phyloP scores from a whole-genome alignment of 1,284 basidiomycete species.

The Ganoderma lucidum region DNA sequence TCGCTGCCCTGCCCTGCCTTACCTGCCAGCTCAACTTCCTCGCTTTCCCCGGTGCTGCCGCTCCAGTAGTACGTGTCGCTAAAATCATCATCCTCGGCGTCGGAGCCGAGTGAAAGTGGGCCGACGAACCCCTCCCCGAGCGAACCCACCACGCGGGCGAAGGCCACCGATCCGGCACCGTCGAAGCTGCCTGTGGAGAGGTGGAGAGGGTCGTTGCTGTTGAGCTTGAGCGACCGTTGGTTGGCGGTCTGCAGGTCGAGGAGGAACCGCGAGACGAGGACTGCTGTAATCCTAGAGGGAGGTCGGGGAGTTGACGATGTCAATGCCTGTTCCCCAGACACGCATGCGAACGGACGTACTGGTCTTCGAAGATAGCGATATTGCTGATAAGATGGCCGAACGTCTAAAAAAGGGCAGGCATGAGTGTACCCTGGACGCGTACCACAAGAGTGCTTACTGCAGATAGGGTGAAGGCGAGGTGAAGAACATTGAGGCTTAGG shows the following conservation, averaged over 20 bases:
- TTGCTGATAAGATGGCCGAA: constrained; percentile 3
- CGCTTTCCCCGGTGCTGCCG: background rate
- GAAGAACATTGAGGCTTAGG: constrained; percentile 9
- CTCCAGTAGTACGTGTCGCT: background rate
- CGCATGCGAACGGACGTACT: background rate
- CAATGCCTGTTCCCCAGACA: background rate
- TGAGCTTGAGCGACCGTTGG: constrained; percentile 4
- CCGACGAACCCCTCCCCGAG: constrained; percentile 8
- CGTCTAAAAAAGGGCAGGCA: background rate
- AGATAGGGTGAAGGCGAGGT: constrained; percentile 11
- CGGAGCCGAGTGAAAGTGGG: background rate
- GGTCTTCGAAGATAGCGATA: constrained; percentile 5
- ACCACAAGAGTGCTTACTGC: background rate
- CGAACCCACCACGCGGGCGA: constrained; percentile 11
- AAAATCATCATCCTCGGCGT: background rate
- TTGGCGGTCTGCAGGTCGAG: constrained; percentile 21
- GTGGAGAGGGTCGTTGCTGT: constrained; percentile 4
- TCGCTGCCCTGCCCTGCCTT: background rate
- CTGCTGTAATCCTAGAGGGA: constrained; percentile 13
- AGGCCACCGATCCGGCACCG: constrained; percentile 1
- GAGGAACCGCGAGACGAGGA: constrained; percentile 24
- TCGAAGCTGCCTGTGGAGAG: background rate
- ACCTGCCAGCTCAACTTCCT: background rate
- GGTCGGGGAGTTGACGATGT: background rate
- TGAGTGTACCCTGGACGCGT: background rate